These are phyloP conservation scores for Alternaria arborescens DNA, from an alignment of 2,329 filamentous ascomycete species.

Conservation along the genomic window DNA sequence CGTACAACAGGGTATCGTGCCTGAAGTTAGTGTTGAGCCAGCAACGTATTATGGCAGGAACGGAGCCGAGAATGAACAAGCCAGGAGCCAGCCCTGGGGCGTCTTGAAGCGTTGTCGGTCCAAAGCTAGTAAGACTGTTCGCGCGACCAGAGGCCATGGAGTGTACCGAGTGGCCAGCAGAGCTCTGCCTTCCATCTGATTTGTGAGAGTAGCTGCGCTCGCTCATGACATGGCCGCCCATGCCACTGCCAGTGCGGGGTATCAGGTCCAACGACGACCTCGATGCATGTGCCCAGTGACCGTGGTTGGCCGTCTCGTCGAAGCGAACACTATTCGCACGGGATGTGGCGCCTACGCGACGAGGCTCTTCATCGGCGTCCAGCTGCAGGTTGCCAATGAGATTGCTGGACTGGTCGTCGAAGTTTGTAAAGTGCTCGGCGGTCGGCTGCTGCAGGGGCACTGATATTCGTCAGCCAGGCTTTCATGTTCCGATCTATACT, in stretches of 20 bases:
- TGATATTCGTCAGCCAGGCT: slow-evolving; percentile 51
- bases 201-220: slow-evolving; percentile 94
- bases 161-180: slow-evolving; percentile 82
- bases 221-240: slow-evolving; percentile 81
- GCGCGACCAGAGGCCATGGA: slow-evolving; percentile 81
- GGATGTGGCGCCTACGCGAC: slow-evolving; percentile 84
- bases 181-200: slow-evolving; percentile 94
- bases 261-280: slow-evolving; percentile 85
- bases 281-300: slow-evolving; percentile 84
- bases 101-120: slow-evolving; percentile 79
- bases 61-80: slow-evolving; percentile 84
- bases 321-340: slow-evolving; percentile 97
- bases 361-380: slow-evolving; percentile 85
- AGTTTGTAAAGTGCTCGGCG: slow-evolving; percentile 87
- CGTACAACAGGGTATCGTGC: slow-evolving; percentile 87
- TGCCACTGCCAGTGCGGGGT: slow-evolving; percentile 79
- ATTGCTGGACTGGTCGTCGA: slow-evolving; percentile 85
- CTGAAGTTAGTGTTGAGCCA: slow-evolving; percentile 93
- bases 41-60: slow-evolving; percentile 93
- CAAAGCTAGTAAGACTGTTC: slow-evolving; percentile 74
- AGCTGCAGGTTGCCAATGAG: slow-evolving; percentile 83
- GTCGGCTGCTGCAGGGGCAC: slow-evolving; percentile 81
- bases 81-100: slow-evolving; percentile 81
- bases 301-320: slow-evolving; percentile 92
- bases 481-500: not conserved